phyloP scores from a whole-genome alignment of 2,329 filamentous ascomycete species.

The Ophiostoma quercus region DNA sequence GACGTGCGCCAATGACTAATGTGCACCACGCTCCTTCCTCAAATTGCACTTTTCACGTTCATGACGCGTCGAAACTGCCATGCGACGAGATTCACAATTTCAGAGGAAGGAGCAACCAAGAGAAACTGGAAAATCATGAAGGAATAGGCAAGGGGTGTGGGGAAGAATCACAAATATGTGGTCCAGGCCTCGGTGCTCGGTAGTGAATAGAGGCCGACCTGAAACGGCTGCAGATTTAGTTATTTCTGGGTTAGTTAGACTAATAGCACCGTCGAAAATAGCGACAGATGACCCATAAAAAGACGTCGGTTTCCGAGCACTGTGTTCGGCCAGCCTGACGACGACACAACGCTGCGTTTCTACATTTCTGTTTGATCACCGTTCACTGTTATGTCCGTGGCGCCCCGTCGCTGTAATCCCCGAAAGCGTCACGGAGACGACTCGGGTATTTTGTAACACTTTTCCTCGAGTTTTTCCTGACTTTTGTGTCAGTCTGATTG shows the following conservation, averaged over 20 bases:
- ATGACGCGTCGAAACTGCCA: neutral
- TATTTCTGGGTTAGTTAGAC: neutral
- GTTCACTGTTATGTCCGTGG: neutral
- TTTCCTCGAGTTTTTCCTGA: too few relatives aligned
- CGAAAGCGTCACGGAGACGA: neutral
- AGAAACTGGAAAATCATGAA: neutral
- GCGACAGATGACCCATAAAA: neutral
- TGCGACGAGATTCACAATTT: neutral
- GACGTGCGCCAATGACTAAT: neutral
- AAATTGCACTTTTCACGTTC: neutral
- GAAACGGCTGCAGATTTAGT: neutral
- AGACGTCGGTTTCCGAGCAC: neutral
- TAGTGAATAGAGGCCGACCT: neutral
- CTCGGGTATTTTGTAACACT: neutral
- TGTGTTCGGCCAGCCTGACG: neutral
- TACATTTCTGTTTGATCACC: neutral
- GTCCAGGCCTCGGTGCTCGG: constrained; percentile 1
- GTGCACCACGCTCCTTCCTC: neutral
- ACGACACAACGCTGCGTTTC: neutral
- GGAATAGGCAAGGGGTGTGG: neutral
- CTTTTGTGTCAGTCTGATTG: neutral
- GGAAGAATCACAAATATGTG: neutral
- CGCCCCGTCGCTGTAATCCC: neutral
- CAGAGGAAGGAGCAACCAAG: constrained; percentile 4
- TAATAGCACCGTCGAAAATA: neutral